Percentiles rank a stretch among this genome's conserved stretches.
Conservation (phyloP, 768 basidiomycete species). For the Suillus luteus region DNA sequence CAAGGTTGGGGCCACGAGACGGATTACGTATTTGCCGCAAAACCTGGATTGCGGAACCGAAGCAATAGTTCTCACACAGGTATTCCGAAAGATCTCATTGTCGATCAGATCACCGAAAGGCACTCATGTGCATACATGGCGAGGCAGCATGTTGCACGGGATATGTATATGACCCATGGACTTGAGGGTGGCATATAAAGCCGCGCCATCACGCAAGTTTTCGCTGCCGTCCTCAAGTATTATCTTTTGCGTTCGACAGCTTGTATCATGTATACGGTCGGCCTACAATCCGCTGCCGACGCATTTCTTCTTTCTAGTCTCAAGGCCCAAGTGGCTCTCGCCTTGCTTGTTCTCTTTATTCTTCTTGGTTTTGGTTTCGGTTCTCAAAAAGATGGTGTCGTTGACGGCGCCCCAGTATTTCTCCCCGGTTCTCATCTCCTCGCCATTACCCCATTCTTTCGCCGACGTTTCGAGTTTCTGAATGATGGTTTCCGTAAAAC, state of each 20-base stretch:
- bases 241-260: conserved; percentile 29
- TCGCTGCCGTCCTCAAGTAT: conserved; percentile 26
- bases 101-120: conserved; percentile 12
- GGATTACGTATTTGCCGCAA: conserved; percentile 13
- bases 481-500: conserved; percentile 71
- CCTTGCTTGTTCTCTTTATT: conserved; percentile 37
- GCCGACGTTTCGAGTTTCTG: conserved; percentile 68
- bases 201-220: conserved; percentile 10
- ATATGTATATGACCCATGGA: not conserved
- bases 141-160: conserved; percentile 5
- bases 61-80: not conserved
- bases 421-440: conserved; percentile 62
- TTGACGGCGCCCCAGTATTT: conserved; percentile 49
- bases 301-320: conserved; percentile 38
- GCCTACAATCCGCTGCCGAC: conserved; percentile 40
- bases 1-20: conserved; percentile 14
- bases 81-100: conserved; percentile 15
- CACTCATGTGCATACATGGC: conserved; percentile 8
- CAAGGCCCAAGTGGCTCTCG: conserved; percentile 36
- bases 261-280: conserved; percentile 43
- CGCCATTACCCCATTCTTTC: conserved; percentile 69
- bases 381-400: conserved; percentile 43
- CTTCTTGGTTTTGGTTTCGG: conserved; percentile 40
- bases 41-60: conserved; percentile 30
- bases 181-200: conserved; percentile 5